Evolutionary conservation across 2,329 filamentous ascomycete species (phyloP).

Genomic region (Trichoderma sp.): DNA sequence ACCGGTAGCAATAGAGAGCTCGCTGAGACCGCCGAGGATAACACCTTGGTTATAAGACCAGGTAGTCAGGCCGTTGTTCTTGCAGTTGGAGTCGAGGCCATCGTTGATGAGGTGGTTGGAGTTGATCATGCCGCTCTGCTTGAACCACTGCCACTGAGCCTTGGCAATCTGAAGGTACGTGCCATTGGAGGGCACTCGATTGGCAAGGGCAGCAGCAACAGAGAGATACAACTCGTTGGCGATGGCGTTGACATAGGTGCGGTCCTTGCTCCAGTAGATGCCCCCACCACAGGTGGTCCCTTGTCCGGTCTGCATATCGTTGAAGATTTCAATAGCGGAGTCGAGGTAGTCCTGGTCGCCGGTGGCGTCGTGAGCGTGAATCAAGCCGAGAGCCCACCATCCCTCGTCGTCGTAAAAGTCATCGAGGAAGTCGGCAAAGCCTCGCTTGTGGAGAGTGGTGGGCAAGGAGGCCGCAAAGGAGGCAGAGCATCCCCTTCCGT

Average conservation of each 20-base stretch:
- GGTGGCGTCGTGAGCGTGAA: slow-evolving; percentile 55
- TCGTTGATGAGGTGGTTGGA: slow-evolving; percentile 50
- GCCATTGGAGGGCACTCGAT: slow-evolving; percentile 41
- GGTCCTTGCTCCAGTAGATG: slow-evolving; percentile 55
- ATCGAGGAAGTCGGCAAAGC: slow-evolving; percentile 45
- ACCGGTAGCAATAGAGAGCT: slow-evolving; percentile 45
- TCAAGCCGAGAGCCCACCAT: slow-evolving; percentile 62
- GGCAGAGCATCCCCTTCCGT: slow-evolving; percentile 13
- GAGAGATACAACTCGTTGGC: slow-evolving; percentile 57
- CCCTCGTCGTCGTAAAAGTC: slow-evolving; percentile 58
- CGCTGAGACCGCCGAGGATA: slow-evolving; percentile 52
- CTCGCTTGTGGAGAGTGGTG: slow-evolving; percentile 27
- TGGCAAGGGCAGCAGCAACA: slow-evolving; percentile 51
- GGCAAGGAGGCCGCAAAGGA: slow-evolving; percentile 28
- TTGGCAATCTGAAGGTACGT: slow-evolving; percentile 49
- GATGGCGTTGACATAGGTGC: slow-evolving; percentile 52
- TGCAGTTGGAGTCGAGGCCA: slow-evolving; percentile 46
- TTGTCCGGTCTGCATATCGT: slow-evolving; percentile 52
- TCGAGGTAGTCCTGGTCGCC: slow-evolving; percentile 51
- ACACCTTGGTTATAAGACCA: slow-evolving; percentile 60
- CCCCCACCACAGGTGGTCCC: slow-evolving; percentile 50
- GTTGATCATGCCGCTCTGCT: slow-evolving; percentile 50
- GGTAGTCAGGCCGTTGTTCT: slow-evolving; percentile 49
- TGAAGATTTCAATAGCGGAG: slow-evolving; percentile 51
- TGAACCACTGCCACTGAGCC: slow-evolving; percentile 53